Percentiles rank a stretch among this genome's conserved stretches.
Conservation (phyloP, 805 yeast species). For the Pichia cabralensis region DNA sequence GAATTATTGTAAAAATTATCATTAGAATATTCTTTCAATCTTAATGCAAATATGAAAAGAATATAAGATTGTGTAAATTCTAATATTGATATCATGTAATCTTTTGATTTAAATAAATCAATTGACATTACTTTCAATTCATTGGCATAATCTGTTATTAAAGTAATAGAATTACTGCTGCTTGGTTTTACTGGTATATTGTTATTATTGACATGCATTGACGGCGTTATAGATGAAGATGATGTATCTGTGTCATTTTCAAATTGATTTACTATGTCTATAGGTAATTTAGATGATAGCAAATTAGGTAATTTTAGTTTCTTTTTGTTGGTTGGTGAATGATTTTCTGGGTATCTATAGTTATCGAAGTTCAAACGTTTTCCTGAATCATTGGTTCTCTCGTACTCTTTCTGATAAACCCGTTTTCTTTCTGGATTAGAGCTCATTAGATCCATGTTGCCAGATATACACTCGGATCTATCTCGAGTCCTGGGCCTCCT, state of each 20-base stretch:
- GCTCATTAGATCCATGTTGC: too few species aligned
- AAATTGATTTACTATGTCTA: constrained; percentile 7
- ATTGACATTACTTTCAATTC: constrained; percentile 11
- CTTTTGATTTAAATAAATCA: constrained; percentile 8
- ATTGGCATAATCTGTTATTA: constrained; percentile 12
- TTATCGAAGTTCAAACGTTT: not conserved
- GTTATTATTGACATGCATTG: not conserved
- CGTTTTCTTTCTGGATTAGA: too few species aligned
- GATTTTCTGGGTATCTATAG: not conserved
- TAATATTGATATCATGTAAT: constrained; percentile 11
- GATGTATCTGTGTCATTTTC: not conserved
- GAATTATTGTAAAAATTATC: not conserved
- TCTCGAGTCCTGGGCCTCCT: too few species aligned
- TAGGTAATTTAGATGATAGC: constrained; percentile 14
- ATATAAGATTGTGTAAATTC: constrained; percentile 19
- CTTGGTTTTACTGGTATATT: not conserved
- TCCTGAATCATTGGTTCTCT: too few species aligned
- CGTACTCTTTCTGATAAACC: too few species aligned
- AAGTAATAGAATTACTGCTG: not conserved
- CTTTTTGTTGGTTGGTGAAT: not conserved
- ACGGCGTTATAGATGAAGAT: not conserved
- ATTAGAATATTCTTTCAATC: constrained; percentile 11
- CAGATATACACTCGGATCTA: too few species aligned
- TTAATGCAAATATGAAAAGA: constrained; percentile 18
- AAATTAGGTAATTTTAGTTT: constrained; percentile 13